Base-by-base conservation (phyloP, 441 rosid genomes). In the Croton laevigatus region DNA sequence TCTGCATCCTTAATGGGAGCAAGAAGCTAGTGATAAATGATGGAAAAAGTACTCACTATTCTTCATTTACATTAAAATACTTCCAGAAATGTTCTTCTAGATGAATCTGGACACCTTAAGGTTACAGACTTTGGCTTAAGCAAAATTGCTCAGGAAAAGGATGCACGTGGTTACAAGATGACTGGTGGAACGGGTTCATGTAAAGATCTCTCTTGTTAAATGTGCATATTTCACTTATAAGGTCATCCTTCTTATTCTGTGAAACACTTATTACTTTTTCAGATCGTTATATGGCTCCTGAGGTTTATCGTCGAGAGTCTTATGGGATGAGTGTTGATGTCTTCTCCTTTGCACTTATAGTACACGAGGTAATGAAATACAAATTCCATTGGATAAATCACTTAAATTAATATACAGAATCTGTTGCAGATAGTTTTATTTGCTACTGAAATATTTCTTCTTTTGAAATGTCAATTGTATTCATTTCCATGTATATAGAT, bases 231-330 rank as follows among this genome's bases (percentile, higher is more conserved):
- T 13, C 48, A 17, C 46, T 6, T 44, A 34, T 27, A 63, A 34
- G 62, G 4, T 65, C 45, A 3, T 16, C 32, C 59, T 2, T 53
- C 62, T 65, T 45, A 69, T 51, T 68, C 34, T 40, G 45, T 64
- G 23, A n/a, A 67, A 40, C 42, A 70, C 3, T 45, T 75, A 32
- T 66, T 22, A 17, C 52, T 19, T 38, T 72, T 13, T 68, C 79
- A 88, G 90, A 88, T 84, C 89, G 92, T 23, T 88, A 88, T 73
- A 84, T 88, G 92, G 88, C 88, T 17, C 92, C 92, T 0, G 90
- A 88, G 82, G 92, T 88, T 61, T 88, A 80, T 68, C 86, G 90
- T 53, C 84, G 90, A 65, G 90, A 86, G 76, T 84, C 92, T 44
- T 86, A 88, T 68, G 92, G 92, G 68, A 88, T 82, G 79, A 86